Base-by-base conservation (phyloP, 2,329 filamentous ascomycete genomes). In the Claviceps arundinis region DNA sequence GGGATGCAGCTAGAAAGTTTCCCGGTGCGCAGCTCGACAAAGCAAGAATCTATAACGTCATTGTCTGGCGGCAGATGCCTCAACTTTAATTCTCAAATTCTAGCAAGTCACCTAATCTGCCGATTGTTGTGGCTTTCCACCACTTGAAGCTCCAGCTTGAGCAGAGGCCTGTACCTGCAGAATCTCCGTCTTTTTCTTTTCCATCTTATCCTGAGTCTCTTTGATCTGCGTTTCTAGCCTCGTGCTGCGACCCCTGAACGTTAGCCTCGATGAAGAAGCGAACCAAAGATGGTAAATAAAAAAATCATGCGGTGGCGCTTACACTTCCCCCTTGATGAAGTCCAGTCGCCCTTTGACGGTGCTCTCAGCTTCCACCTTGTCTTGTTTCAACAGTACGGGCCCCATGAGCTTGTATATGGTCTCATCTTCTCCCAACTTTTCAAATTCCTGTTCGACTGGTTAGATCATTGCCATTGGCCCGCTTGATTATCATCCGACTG, bases 321-420 rank as follows among this genome's bases (percentile, higher is more conserved):
- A 95, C 89, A 97, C 93, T 65, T 98, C 91, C 63, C 91, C 88
- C 58, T 84, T 79, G 58, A 98, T 98, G 64, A 91, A 97, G 58
- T 95, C 89, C 49, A 98, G 68, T 24, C 93, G 82, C 19, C 88
- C 88, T 60, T 94, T 89, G 17, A 98, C 93, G 0, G 89, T 90
- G 74, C 87, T 85, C 58, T 89, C 82, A 0, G 93, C 93, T 66
- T 98, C 93, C 1, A 81, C 73, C 68, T 87, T 90, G 53, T 97
- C 93, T 69, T 98, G 93, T 75, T 97, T 96, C 62, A 98, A 70
- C 40, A 98, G 73, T 6, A 97, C 87, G 0, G 93, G 93, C 0
- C 93, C 93, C 47, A 95, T 82, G 43, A 96, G 81, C 71, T 97
- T 98, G 80, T 95, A 98, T 68, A 98, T 95, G 57, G 82, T 88